Evolutionary conservation across 129 eudicot genomes (phyloP).

Genomic region (Flaveria linearis): DNA sequence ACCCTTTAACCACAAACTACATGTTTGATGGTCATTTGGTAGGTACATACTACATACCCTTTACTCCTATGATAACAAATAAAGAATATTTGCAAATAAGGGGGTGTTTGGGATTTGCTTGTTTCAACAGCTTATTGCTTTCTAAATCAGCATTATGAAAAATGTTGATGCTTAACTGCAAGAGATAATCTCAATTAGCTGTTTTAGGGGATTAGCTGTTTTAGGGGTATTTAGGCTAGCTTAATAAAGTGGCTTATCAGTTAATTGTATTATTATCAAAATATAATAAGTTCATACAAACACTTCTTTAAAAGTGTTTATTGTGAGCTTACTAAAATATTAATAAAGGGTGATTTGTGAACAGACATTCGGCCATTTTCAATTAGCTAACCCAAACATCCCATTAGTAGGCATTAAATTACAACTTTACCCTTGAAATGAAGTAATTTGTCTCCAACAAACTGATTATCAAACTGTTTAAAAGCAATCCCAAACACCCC

Average conservation of each 20-base stretch:
- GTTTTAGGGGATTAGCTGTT: neutral
- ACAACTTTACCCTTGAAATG: conserved; percentile 5
- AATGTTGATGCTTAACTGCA: neutral
- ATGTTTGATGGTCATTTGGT: conserved; percentile 9
- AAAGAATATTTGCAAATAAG: neutral
- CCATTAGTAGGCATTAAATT: neutral
- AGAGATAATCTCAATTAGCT: neutral
- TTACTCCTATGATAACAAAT: neutral
- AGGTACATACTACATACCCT: no score
- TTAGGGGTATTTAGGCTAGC: neutral
- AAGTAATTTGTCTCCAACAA: neutral
- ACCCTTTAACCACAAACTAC: conserved; percentile 20
- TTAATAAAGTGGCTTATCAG: neutral
- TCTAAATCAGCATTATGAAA: neutral
- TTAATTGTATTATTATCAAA: neutral
- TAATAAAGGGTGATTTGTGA: neutral
- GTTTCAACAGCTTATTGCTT: conserved; percentile 5
- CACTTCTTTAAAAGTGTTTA: neutral
- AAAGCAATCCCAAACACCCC: neutral
- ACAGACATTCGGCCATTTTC: no score
- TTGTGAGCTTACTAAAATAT: neutral
- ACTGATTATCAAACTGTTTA: neutral
- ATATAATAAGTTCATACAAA: neutral
- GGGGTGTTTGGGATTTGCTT: neutral
- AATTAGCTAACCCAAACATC: no score